Base-by-base conservation (phyloP, 2,329 filamentous ascomycete species). In the Neofusicoccum sp. region DNA sequence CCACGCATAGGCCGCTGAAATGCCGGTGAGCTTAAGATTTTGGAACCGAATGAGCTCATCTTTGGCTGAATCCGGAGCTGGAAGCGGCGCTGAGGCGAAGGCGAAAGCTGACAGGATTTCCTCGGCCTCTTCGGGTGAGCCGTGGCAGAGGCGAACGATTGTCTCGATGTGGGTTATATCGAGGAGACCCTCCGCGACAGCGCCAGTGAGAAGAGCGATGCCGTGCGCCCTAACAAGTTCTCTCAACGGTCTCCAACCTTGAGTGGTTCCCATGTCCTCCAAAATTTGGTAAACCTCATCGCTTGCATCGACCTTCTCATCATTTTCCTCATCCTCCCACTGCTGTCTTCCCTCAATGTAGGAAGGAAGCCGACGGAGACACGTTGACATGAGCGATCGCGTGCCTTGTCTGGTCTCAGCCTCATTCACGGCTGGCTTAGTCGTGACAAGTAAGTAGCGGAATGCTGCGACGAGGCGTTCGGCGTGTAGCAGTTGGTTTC, bases 211-310 rank as follows among this genome's bases (percentile, higher is more conserved):
- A 9, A 78, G 62, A 8, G 72, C 69, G 1, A 79, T 71, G 1
- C 71, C 77, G 69, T 80, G 78, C 28, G 78, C 75, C 33, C 78
- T 69, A 4, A 79, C 76, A 1, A 79, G 72, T 29, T 78, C 72
- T 33, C 75, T 75, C 56, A 81, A 72, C 1, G 71, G 71, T 4
- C 71, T 67, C 77, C 78, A 80, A 12, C 72, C 73, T 12, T 65
- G 56, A 3, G 66, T 62, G 33, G 73, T 70, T 52, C 76, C 76
- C 58, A 78, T 74, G 3, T 66, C 66, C 9, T 68, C 64, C 4
- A 81, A 70, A 16, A 80, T 71, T 11, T 71, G 68, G 64, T 80
- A 80, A 7, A 80, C 69, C 33, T 78, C 76, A 14, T 69, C 70
- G 6, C 71, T 68, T 6, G 76, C 65, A 54, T 80, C 78, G 4